Evolutionary conservation across 2,329 filamentous ascomycete species (phyloP), one percentile per base, ranked within the genome.

Genomic region (Apiospora saccharicola): DNA sequence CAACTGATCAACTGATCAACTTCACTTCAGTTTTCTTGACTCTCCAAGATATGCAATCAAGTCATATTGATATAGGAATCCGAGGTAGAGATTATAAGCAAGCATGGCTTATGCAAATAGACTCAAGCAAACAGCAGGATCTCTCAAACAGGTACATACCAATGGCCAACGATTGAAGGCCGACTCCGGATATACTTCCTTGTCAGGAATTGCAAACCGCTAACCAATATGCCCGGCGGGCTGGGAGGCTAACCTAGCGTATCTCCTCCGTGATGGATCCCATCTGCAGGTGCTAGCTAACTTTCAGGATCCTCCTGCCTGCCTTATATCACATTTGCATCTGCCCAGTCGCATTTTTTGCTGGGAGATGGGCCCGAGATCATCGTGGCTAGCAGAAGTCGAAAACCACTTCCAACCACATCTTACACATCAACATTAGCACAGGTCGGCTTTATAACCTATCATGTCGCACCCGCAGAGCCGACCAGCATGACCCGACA

Each of bases 251-350:
- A 16, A 3, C 53, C 7, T 61, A 61, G 53, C 53, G 53, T 30
- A 53, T 34, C 26, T 37, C 26, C 16, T 61, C 30, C 22, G 30
- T n/a, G 22, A 53, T 30, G 22, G 37, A 41, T 41, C 5, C 37
- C 37, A 41, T 41, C 37, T 41, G 30, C 30, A 61, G 22, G 26
- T 57, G 51, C 13, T 51, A 51, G n/a, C 13, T 10, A 13, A 22
- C 44, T 10, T 41, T 47, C 22, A 51, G 47, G 37, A 41, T 22
- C 44, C 44, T 16, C 44, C 44, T 19, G 37, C 44, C 49, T 53
- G 49, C 26, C 16, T 57, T 30, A 10, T 34, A 22, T 57, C 53
- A 26, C 53, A 57, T 57, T 57, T 57, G 53, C 53, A 57, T 57
- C 34, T 57, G 26, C 16, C 34, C 53, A 61, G 26, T 61, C 14